phyloP scores from a whole-genome alignment of 1,284 basidiomycete genomes.

The Anthracocystis walkeri region DNA sequence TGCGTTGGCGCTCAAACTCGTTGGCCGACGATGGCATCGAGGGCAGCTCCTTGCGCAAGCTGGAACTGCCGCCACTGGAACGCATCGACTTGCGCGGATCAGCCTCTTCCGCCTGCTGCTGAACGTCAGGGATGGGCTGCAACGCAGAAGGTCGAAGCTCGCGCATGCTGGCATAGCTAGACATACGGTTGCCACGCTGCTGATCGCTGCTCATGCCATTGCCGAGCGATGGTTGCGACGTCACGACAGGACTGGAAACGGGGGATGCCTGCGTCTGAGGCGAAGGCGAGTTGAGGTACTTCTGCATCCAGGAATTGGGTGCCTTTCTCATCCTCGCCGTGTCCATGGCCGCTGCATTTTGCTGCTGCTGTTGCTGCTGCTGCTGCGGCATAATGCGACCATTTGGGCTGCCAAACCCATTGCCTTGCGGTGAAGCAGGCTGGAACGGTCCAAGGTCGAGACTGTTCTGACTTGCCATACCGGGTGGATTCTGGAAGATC shows the following conservation, averaged over 20 bases:
- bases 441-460: conserved; percentile 64
- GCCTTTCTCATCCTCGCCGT: conserved; percentile 31
- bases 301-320: conserved; percentile 43
- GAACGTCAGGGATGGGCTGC: conserved; percentile 35
- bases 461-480: conserved; percentile 58
- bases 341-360: conserved; percentile 2
- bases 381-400: conserved; percentile 28
- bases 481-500: conserved; percentile 51
- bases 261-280: conserved; percentile 38
- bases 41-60: conserved; percentile 42
- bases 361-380: conserved; percentile 22
- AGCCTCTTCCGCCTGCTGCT: conserved; percentile 6
- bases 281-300: conserved; percentile 48
- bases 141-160: conserved; percentile 22
- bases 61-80: conserved; percentile 20
- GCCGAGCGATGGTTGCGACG: conserved; percentile 9
- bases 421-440: conserved; percentile 34
- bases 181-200: conserved; percentile 18
- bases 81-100: conserved; percentile 22
- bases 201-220: conserved; percentile 8
- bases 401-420: conserved; percentile 21
- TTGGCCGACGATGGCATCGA: conserved; percentile 25
- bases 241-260: background rate
- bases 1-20: conserved; percentile 19
- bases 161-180: conserved; percentile 35